Evolutionary conservation across 495 filamentous ascomycete genomes (phyloP), one percentile per base, ranked within the genome.

Genomic region (Penicillium mononematosum): DNA sequence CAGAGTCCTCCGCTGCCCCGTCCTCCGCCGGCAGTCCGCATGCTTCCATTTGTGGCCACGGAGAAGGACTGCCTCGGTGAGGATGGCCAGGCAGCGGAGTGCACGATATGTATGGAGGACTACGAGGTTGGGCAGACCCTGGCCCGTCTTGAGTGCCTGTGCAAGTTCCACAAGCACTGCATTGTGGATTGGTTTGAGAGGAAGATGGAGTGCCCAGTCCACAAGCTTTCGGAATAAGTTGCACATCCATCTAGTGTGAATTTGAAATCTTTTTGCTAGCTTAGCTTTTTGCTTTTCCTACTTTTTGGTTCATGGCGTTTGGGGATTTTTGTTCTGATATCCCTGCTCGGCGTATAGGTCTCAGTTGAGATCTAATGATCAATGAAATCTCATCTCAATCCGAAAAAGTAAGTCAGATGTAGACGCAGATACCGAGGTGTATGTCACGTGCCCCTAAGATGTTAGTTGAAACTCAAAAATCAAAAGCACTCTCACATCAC

Each of bases 101-200:
- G 94, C 68, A 88, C 90, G 3, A 97, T 98, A 55, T 98, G 94
- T 63, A 88, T 98, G 61, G 95, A 96, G 70, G 95, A 98, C 63
- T 98, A 96, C 67, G 88, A 89, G 62, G 88, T 86, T 11, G 94
- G 93, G 2, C 84, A 88, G 53, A 74, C 84, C 48, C 86, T 98
- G 83, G 91, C 86, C 6, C 77, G 93, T 52, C 74, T 98, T 56
- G 91, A 96, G 73, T 98, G 95, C 70, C 74, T 96, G 56, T 98
- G 94, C 72, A 88, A 92, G 54, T 98, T 97, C 70, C 95, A 98
- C 69, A 77, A 84, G 64, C 69, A 79, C 45, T 88, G 88, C 60
- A 87, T 89, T 50, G 71, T 75, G 27, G 75, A 74, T 54, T 83
- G 81, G 81, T 83, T 82, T 50, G 76, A 76, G 50, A 64, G 75